These are phyloP conservation scores for Anthracocystis setariae DNA, from an alignment of 1,284 basidiomycete genomes.

Conservation along the genomic window DNA sequence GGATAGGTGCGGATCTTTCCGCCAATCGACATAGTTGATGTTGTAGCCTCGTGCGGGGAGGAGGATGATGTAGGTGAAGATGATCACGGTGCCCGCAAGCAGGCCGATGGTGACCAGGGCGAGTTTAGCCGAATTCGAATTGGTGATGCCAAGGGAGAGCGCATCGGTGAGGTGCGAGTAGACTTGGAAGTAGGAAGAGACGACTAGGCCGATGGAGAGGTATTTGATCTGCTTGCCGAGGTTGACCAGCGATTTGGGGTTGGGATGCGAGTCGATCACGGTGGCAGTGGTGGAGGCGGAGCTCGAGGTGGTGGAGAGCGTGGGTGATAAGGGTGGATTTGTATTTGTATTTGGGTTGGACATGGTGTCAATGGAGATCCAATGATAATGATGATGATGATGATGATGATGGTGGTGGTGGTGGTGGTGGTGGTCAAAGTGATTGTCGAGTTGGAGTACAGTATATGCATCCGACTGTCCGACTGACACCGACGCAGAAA, in stretches of 20 bases:
- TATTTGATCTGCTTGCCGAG: constrained; percentile 54
- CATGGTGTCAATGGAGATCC: not conserved
- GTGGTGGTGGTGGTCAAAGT: not conserved
- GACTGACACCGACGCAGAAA: not conserved
- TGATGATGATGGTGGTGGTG: not conserved
- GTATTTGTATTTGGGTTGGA: not conserved
- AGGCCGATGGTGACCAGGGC: constrained; percentile 17
- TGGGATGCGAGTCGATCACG: constrained; percentile 25
- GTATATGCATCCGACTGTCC: no score
- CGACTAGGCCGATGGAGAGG: constrained; percentile 25
- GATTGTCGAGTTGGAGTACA: no score
- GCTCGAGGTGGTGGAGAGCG: constrained; percentile 23
- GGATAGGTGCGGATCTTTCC: constrained; percentile 10
- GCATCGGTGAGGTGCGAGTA: constrained; percentile 26
- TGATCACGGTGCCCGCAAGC: constrained; percentile 20
- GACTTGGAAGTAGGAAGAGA: constrained; percentile 44
- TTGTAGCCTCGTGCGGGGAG: constrained; percentile 32
- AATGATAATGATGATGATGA: not conserved
- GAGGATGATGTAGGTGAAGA: constrained; percentile 37
- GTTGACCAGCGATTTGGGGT: constrained; percentile 38
- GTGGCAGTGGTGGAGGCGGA: constrained; percentile 28
- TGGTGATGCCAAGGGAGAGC: constrained; percentile 1
- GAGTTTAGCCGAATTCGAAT: constrained; percentile 7
- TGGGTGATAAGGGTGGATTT: constrained; percentile 11
- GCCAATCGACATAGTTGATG: constrained; percentile 42